Conservation (phyloP, 805 yeast species). For the Isabelozyma heimii region DNA sequence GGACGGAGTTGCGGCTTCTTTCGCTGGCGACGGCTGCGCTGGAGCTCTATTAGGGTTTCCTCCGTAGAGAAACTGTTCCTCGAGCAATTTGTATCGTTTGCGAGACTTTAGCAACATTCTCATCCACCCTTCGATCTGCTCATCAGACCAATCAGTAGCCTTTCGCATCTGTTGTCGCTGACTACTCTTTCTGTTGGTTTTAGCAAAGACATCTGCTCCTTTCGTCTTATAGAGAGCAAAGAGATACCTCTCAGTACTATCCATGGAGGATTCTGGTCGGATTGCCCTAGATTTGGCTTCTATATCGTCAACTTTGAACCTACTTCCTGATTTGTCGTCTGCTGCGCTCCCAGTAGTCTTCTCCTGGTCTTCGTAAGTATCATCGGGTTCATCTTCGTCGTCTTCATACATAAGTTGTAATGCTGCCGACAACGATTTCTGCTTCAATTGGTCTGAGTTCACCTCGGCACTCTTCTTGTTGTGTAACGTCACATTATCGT, state of each 20-base stretch:
- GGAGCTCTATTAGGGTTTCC: constrained; percentile 1
- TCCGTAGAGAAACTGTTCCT: constrained; percentile 53
- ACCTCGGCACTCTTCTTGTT: background rate
- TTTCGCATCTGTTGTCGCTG: constrained; percentile 50
- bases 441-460: constrained; percentile 43
- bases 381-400: constrained; percentile 87
- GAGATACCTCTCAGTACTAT: constrained; percentile 50
- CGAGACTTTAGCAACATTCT: constrained; percentile 69
- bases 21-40: no score
- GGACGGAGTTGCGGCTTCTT: background rate
- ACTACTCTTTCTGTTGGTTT: constrained; percentile 48
- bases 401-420: constrained; percentile 62
- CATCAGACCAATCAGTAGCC: constrained; percentile 74
- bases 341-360: constrained; percentile 28
- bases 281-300: constrained; percentile 5
- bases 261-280: constrained; percentile 21
- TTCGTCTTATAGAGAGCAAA: constrained; percentile 52
- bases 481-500: background rate
- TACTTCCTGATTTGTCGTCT: constrained; percentile 5
- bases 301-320: constrained; percentile 6
- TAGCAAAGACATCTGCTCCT: constrained; percentile 42
- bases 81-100: constrained; percentile 56
- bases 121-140: constrained; percentile 93
- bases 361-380: constrained; percentile 59
- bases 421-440: constrained; percentile 59